Percentiles rank a stretch among this genome's conserved stretches.
These are phyloP conservation scores for Phytophthora lateralis DNA, from an alignment of 352 stramenopile genomes.

Conservation along the genomic window DNA sequence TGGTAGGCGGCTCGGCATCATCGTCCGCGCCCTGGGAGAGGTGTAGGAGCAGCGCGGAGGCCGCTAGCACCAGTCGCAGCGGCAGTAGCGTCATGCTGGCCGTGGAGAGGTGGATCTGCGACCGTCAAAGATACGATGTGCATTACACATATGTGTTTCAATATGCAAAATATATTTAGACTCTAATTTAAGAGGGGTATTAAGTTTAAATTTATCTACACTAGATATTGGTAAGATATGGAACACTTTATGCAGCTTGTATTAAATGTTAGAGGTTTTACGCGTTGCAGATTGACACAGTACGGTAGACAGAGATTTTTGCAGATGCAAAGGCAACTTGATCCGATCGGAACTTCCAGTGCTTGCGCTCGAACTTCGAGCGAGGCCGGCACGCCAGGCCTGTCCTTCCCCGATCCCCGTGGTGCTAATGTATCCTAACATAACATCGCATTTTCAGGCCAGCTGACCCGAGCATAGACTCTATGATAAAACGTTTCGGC, in stretches of 20 bases:
- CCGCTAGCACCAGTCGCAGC: constrained; percentile 3
- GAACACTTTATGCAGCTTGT: too few relatives aligned
- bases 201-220: background rate
- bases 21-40: background rate
- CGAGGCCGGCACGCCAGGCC: background rate
- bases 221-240: too few relatives aligned
- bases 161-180: background rate
- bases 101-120: constrained; percentile 6
- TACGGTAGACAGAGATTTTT: background rate
- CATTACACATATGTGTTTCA: background rate
- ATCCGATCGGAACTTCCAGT: too few relatives aligned
- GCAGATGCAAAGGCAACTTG: background rate
- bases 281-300: too few relatives aligned
- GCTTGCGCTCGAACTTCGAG: constrained; percentile 1
- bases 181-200: background rate
- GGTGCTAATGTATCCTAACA: constrained; percentile 8
- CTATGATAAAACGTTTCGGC: background rate
- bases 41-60: constrained; percentile 2
- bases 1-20: background rate
- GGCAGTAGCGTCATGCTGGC: background rate
- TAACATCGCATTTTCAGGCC: background rate
- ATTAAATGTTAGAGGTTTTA: background rate
- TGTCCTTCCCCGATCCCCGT: constrained; percentile 9
- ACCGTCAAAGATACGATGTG: constrained; percentile 23
- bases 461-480: constrained; percentile 2